Base-by-base conservation (phyloP, 2,329 filamentous ascomycete species). In the Aulographum hederae region DNA sequence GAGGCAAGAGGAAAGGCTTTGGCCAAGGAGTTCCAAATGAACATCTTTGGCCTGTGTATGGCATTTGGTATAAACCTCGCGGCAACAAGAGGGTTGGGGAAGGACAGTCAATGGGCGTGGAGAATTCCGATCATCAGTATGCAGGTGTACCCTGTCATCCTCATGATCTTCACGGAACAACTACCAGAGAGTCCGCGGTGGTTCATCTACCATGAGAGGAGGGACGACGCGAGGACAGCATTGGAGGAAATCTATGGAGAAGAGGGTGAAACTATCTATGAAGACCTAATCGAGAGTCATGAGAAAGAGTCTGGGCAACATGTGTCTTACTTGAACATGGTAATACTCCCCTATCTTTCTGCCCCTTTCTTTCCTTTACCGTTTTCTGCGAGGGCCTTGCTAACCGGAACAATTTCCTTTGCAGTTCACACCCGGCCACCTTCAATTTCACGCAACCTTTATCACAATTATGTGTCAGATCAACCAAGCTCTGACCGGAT, bases 121-220 rank as follows among this genome's bases (percentile, higher is more conserved):
- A 53, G 69, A 17, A 55, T 62, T 3, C 69, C 69, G 1, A 73
- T 74, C 38, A 58, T 73, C 15, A 51, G 57, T 21, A 73, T 73
- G 69, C 67, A 73, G 43, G 43, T 63, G 2, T 73, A 69, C 40
- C 69, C 69, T 0, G 38, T 68, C 0, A 36, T 65, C 4, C 51
- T 73, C 3, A 53, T 72, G 43, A 53, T 56, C 2, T 56, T 68
- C 37, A 63, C 70, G 16, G 56, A 53, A 21, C 49, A 52, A 2
- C 82, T 86, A 56, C 78, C 78, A 0, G 79, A 86, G 40, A 55
- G 54, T 4, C 56, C 56, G 8, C 43, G 74, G 34, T 86, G 79
- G 77, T 66, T 86, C 25, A 78, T 85, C 43, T 75, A 78, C 41
- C 66, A 82, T 40, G 69, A 69, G 35, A 61, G 61, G n/a, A 47